A percentile compares a stretch with the other conserved stretches of the same genome.
Conservation (phyloP, 352 stramenopile genomes). For the Phytophthora fragariaefolia region DNA sequence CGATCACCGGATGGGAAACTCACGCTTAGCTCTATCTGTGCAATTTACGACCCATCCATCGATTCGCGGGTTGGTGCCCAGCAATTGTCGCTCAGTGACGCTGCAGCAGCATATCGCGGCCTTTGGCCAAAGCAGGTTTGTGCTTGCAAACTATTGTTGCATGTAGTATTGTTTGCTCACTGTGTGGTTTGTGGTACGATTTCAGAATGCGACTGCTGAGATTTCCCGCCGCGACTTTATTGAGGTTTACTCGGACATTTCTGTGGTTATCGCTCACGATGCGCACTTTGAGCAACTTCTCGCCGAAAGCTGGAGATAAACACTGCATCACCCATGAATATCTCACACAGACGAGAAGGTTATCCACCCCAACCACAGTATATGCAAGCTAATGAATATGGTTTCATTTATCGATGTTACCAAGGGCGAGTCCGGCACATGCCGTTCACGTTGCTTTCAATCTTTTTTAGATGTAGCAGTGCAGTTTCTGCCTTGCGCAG, state of each 20-base stretch:
- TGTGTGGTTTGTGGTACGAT: background rate
- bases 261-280: constrained; percentile 62
- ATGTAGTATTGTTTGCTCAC: background rate
- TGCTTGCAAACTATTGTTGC: background rate
- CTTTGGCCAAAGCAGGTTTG: constrained; percentile 50
- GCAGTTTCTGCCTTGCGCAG: constrained; percentile 51
- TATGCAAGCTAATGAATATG: constrained; percentile 18
- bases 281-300: constrained; percentile 72
- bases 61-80: constrained; percentile 61
- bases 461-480: constrained; percentile 49
- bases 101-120: constrained; percentile 48
- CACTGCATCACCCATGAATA: background rate
- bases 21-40: constrained; percentile 47
- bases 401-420: constrained; percentile 14
- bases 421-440: constrained; percentile 15
- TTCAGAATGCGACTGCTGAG: constrained; percentile 33
- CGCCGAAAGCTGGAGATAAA: constrained; percentile 71
- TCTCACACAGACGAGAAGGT: background rate
- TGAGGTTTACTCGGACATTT: constrained; percentile 79
- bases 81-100: constrained; percentile 43
- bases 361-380: background rate
- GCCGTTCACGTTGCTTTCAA: constrained; percentile 44
- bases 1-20: constrained; percentile 45
- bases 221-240: constrained; percentile 66
- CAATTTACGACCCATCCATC: constrained; percentile 63